phyloP scores from a whole-genome alignment of 2,329 filamentous ascomycete genomes.

The Colletotrichum eleusines region DNA sequence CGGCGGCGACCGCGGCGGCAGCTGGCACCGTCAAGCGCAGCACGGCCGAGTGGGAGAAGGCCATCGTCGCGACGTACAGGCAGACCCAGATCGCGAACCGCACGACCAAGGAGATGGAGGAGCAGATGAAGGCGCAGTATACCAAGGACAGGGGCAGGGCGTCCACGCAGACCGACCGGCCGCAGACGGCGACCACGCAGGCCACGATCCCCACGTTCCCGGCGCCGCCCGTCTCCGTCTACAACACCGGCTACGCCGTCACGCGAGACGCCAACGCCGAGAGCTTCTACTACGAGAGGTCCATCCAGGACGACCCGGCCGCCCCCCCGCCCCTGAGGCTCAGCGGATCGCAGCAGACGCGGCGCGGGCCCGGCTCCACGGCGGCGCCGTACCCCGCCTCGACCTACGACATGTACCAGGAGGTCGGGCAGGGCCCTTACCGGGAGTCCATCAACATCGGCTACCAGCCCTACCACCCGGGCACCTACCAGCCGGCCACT shows the following conservation, averaged over 20 bases:
- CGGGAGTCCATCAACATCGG: constrained; percentile 36
- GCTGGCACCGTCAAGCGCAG: constrained; percentile 5
- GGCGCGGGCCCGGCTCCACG: neutral
- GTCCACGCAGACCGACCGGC: neutral
- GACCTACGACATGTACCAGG: constrained; percentile 32
- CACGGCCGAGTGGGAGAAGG: constrained; percentile 29
- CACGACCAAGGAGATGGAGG: constrained; percentile 35
- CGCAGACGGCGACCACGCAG: neutral
- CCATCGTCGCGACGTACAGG: constrained; percentile 26
- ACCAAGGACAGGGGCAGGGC: neutral
- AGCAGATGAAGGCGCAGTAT: constrained; percentile 34
- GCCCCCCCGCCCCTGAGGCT: constrained; percentile 19
- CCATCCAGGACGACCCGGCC: constrained; percentile 24
- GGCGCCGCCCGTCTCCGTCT: neutral
- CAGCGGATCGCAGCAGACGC: neutral
- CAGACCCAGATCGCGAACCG: constrained; percentile 32
- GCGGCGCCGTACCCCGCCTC: constrained; percentile 25
- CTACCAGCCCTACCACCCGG: constrained; percentile 28
- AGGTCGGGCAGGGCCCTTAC: constrained; percentile 31
- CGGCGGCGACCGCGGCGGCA: too few relatives aligned
- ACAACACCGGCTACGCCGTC: neutral
- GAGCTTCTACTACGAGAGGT: constrained; percentile 36
- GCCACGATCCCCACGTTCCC: neutral
- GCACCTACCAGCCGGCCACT: neutral
- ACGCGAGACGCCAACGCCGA: neutral